Conservation (phyloP, 768 basidiomycete genomes). For the Pulveroboletus sp. region DNA sequence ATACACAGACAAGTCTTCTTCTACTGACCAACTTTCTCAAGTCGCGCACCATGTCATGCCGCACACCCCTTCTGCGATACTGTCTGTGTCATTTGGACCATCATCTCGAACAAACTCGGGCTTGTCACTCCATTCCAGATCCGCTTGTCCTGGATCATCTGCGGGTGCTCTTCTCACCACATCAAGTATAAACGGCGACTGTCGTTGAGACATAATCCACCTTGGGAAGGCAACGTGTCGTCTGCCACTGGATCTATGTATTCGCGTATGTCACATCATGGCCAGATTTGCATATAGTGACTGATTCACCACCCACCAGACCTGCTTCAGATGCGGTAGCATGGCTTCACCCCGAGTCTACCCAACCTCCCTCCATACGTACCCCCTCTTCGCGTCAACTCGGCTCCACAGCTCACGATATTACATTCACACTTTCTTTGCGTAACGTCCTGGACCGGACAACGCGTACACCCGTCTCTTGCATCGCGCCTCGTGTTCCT, state of each 20-base stretch:
- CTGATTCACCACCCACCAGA: slow-evolving; percentile 10
- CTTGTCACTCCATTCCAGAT: slow-evolving; percentile 45
- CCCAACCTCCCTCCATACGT: slow-evolving; percentile 50
- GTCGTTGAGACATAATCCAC: slow-evolving; percentile 44
- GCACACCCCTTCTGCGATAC: slow-evolving; percentile 28
- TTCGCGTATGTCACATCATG: slow-evolving; percentile 37
- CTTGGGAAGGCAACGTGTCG: slow-evolving; percentile 44
- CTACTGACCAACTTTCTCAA: slow-evolving; percentile 9
- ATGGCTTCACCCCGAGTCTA: slow-evolving; percentile 19
- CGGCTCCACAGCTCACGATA: slow-evolving; percentile 54
- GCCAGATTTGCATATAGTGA: slow-evolving; percentile 1
- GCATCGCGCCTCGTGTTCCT: slow-evolving; percentile 49
- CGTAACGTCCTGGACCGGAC: slow-evolving; percentile 55
- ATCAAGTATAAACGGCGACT: slow-evolving; percentile 42
- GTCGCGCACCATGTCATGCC: slow-evolving; percentile 32
- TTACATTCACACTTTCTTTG: slow-evolving; percentile 54
- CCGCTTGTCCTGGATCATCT: slow-evolving; percentile 36
- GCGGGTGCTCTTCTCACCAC: slow-evolving; percentile 39
- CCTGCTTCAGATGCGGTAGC: slow-evolving; percentile 20
- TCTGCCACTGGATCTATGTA: slow-evolving; percentile 36
- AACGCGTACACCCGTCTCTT: slow-evolving; percentile 53
- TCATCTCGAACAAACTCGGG: slow-evolving; percentile 54
- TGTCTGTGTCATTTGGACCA: slow-evolving; percentile 32
- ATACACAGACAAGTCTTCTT: background rate
- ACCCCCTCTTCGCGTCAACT: slow-evolving; percentile 59